Conservation (phyloP, 768 basidiomycete genomes). For the Exidia glandulosa region DNA sequence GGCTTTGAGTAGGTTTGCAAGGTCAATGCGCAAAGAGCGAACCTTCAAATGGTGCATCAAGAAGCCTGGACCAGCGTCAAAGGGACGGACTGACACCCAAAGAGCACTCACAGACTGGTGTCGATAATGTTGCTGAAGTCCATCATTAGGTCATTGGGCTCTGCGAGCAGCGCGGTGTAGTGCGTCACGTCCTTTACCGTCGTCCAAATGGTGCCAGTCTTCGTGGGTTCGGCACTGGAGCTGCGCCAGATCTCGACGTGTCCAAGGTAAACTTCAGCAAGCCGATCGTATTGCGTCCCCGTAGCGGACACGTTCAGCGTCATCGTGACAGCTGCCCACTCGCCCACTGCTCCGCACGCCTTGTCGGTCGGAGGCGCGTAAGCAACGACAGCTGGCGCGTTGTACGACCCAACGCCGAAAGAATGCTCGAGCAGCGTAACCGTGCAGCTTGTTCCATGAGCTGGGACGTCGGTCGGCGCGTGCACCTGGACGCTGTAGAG, state of each 20-base stretch:
- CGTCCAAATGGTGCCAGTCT: neutral
- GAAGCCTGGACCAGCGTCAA: neutral
- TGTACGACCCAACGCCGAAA: neutral
- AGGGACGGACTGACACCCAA: neutral
- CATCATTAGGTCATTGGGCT: neutral
- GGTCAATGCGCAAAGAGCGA: no score
- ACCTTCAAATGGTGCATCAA: neutral
- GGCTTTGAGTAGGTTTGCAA: no score
- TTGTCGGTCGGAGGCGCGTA: neutral
- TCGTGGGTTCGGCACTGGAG: neutral
- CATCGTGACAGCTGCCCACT: neutral
- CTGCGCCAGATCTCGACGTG: neutral
- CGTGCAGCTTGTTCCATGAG: neutral
- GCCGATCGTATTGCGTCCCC: neutral
- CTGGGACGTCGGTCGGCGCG: neutral
- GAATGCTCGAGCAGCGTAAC: neutral
- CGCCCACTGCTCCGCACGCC: neutral
- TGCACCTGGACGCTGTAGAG: conserved; percentile 33
- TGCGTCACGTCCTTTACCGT: neutral
- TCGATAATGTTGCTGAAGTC: neutral
- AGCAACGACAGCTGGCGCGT: neutral
- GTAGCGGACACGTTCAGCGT: neutral
- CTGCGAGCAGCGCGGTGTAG: neutral
- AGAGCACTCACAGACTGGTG: neutral
- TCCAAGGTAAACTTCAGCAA: neutral